Conservation (phyloP, 345 rosid genomes). For the Heritiera fomes region DNA sequence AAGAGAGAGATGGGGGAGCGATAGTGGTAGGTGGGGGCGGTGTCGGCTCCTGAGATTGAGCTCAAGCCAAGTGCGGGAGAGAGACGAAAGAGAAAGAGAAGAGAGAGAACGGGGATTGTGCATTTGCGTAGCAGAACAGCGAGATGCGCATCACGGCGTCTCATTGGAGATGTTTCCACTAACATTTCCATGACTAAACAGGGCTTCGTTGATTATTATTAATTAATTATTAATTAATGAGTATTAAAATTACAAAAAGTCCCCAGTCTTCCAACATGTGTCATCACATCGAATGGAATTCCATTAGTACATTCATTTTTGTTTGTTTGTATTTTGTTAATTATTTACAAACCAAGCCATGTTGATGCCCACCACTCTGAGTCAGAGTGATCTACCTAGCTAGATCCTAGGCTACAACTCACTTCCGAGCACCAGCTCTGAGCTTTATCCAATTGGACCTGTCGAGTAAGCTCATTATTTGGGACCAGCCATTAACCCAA, state of each 20-base stretch:
- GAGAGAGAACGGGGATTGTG: slow-evolving; percentile 11
- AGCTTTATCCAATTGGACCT: slow-evolving; percentile 14
- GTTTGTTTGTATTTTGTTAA: neutral
- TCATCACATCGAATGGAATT: slow-evolving; percentile 23
- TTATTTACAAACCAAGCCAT: neutral
- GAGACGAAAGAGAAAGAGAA: neutral
- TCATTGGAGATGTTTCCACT: slow-evolving; percentile 38
- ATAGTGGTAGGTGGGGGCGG: slow-evolving; percentile 22
- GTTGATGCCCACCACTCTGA: slow-evolving; percentile 9
- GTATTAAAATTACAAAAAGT: neutral
- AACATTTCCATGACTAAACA: neutral
- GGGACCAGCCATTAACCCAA: slow-evolving; percentile 20
- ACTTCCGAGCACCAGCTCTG: neutral
- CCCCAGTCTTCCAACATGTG: slow-evolving; percentile 17
- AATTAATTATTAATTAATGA: too few relatives aligned
- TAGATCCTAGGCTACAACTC: neutral
- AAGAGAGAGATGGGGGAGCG: neutral
- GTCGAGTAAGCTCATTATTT: slow-evolving; percentile 32
- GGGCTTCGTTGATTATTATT: neutral
- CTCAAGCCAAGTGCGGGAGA: slow-evolving; percentile 3
- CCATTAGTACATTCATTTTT: neutral
- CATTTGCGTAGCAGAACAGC: slow-evolving; percentile 11
- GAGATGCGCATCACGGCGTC: slow-evolving; percentile 27
- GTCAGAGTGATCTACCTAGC: neutral
- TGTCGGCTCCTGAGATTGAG: slow-evolving; percentile 42